Conservation (phyloP, 371 early-diverging fungal genomes). For the Mucor piriformis region DNA sequence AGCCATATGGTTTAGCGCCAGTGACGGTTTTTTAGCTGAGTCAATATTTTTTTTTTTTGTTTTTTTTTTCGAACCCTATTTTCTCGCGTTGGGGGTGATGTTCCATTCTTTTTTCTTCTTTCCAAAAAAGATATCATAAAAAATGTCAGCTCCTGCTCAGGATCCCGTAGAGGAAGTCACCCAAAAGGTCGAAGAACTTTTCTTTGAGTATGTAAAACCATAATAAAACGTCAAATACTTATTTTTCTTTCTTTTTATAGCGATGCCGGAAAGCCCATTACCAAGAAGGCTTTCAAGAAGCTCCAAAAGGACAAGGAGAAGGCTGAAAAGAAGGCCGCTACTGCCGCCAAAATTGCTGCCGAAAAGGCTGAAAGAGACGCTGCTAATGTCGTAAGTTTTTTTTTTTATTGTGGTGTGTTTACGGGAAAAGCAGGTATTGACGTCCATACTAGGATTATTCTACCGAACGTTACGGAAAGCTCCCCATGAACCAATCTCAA, state of each 20-base stretch:
- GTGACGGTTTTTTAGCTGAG: no score
- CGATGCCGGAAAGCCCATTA: conserved; percentile 88
- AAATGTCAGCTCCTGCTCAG: conserved; percentile 40
- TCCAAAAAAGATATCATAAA: neutral
- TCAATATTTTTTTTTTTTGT: no score
- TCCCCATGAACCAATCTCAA: conserved; percentile 87
- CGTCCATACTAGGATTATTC: conserved; percentile 68
- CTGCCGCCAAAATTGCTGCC: conserved; percentile 79
- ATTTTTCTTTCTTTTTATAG: conserved; percentile 29
- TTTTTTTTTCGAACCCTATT: no score
- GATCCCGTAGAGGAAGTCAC: conserved; percentile 55
- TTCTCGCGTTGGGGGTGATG: neutral
- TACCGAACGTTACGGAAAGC: conserved; percentile 84
- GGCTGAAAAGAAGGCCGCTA: conserved; percentile 79
- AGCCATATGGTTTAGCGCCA: no score
- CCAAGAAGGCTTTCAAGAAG: conserved; percentile 94
- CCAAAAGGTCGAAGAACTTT: conserved; percentile 57
- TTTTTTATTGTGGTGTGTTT: neutral
- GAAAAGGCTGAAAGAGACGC: conserved; percentile 86
- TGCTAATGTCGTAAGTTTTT: conserved; percentile 52
- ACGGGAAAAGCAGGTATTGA: neutral
- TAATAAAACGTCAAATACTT: neutral
- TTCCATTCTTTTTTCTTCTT: conserved; percentile 4
- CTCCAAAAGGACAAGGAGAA: conserved; percentile 90
- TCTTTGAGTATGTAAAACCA: conserved; percentile 49